These are phyloP conservation scores for Dothistroma pini DNA, from an alignment of 2,329 filamentous ascomycete genomes.

Conservation along the genomic window DNA sequence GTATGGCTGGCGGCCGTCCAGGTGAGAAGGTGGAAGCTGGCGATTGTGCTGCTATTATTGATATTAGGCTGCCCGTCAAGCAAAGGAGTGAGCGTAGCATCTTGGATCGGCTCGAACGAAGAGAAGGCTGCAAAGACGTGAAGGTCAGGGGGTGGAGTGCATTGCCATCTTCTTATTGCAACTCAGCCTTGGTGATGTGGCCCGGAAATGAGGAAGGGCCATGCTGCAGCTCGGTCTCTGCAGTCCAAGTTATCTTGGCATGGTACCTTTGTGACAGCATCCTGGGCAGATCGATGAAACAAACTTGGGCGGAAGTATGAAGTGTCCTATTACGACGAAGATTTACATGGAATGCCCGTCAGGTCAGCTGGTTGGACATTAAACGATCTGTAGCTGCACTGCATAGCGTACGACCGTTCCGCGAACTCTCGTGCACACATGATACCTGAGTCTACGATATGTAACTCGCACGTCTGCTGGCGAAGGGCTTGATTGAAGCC, in stretches of 20 bases:
- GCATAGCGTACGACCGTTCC: background rate
- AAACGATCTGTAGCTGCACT: background rate
- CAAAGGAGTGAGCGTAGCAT: constrained; percentile 8
- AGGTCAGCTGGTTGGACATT: background rate
- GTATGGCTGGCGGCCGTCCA: constrained; percentile 63
- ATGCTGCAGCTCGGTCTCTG: constrained; percentile 1
- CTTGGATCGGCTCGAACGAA: constrained; percentile 10
- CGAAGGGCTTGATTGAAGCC: background rate
- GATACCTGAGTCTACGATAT: background rate
- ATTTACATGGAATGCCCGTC: constrained; percentile 6
- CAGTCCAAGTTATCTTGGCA: constrained; percentile 2
- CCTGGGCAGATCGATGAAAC: background rate
- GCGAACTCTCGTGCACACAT: background rate
- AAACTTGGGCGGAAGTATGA: background rate
- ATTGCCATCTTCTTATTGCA: background rate
- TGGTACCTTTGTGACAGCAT: constrained; percentile 1
- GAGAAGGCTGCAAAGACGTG: constrained; percentile 13
- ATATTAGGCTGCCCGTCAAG: constrained; percentile 13
- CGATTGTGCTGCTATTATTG: constrained; percentile 39
- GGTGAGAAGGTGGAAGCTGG: constrained; percentile 52
- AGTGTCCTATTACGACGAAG: constrained; percentile 1
- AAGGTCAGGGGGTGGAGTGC: constrained; percentile 8
- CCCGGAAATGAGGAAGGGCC: constrained; percentile 7
- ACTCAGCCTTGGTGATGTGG: background rate
- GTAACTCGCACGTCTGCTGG: background rate